These are phyloP conservation scores for Linnemannia elongata DNA, from an alignment of 192 early-diverging fungal species.

Conservation along the genomic window DNA sequence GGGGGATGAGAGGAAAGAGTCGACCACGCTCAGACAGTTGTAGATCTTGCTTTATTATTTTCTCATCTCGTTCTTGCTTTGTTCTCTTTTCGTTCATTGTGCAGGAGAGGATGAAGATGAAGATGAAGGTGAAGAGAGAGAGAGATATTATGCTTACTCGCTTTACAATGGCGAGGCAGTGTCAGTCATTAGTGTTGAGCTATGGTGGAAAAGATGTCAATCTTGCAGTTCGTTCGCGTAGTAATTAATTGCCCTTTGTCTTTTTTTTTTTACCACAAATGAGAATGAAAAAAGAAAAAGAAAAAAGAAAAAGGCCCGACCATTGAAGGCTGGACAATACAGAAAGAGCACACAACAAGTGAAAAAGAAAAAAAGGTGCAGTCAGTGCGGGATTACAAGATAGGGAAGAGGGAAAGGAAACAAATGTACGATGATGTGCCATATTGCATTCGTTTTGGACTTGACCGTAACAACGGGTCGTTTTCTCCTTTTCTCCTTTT, in stretches of 20 bases:
- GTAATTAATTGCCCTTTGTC: neutral
- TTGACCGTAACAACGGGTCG: neutral
- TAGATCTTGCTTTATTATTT: neutral
- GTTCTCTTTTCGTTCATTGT: neutral
- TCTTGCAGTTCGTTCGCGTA: neutral
- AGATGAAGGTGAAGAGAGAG: neutral
- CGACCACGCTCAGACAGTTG: neutral
- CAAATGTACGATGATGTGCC: neutral
- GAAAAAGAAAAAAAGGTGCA: neutral
- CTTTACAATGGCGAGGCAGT: no score
- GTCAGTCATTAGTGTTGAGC: no score
- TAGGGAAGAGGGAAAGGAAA: neutral
- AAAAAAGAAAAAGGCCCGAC: neutral
- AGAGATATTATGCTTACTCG: no score
- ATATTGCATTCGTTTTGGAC: neutral
- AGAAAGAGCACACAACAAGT: no score
- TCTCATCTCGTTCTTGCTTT: neutral
- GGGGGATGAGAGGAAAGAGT: neutral
- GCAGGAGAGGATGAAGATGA: neutral
- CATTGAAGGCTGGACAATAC: neutral
- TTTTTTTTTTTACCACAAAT: no score
- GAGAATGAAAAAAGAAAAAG: neutral
- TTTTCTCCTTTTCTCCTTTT: neutral
- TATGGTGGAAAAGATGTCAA: no score
- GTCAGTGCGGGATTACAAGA: neutral